Evolutionary conservation across 2,329 filamentous ascomycete genomes (phyloP), one percentile per base, ranked within the genome.

Genomic region (Colletotrichum lentis): DNA sequence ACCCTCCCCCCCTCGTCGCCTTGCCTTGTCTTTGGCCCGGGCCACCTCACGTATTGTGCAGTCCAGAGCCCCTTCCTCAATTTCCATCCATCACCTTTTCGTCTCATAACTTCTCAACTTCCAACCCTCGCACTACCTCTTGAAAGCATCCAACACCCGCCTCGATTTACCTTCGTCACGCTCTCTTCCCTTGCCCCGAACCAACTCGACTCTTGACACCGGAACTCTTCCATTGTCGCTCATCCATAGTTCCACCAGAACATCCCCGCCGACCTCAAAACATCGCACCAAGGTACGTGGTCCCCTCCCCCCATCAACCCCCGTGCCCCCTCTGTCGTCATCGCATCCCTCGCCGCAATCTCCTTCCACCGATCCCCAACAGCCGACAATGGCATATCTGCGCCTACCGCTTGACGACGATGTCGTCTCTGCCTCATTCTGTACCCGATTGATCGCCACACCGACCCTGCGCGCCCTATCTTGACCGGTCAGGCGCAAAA

Each of bases 251-350:
- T 65, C 57, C 56, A 59, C 64, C 37, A 56, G 57, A 69, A 67
- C 57, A 69, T 62, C 46, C 56, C 56, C 67, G 57, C 63, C 66
- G 56, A 56, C 43, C 58, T 69, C 64, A 69, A 69, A 67, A 67
- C 64, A 62, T 67, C 58, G 63, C 63, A 67, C 52, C 52, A 67
- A 72, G 71, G 71, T 72, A 71, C 62, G 70, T 72, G 62, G 70
- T 69, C 64, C 63, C 62, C 56, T 62, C 63, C 63, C 67, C 64
- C 54, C 20, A 46, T 47, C 35, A 31, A 50, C 70, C 75, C 74
- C 74, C 73, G 72, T 73, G 71, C 73, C 72, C 74, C 76, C 76
- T 76, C 78, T 79, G 76, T 80, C 79, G 78, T 80, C 79, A 80
- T 80, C 77, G 73, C 74, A 74, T 72, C 71, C 73, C 74, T 71